Evolutionary conservation across 306 rosid genomes (phyloP), one percentile per base, ranked within the genome.

Genomic region (Acacia confusa): DNA sequence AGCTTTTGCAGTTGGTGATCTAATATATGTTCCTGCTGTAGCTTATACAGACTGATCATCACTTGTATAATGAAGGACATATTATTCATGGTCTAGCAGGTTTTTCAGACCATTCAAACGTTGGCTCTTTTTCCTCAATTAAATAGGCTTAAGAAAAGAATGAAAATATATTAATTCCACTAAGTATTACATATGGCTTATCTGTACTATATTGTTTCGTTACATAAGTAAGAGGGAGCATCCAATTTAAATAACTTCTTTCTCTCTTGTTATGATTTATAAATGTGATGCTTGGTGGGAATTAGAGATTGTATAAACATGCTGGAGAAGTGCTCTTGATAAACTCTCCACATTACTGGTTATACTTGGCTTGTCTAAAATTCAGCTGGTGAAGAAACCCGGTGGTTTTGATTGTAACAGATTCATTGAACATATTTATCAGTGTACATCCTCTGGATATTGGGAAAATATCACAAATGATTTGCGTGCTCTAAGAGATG

Each of bases 261-360:
- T 77, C 58, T 50, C 75, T 64, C 36, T 72, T 82, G 17, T 48
- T 17, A 2, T 71, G 20, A 40, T 41, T 2, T 16, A 48, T 64
- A 53, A 81, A 19, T 63, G 38, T 25, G 25, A 38, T 64, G 25
- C 77, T 14, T 58, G 82, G 58, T 24, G 72, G 53, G 76, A 63
- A 82, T 38, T 50, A 22, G 24, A 72, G 61, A 52, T 40, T 70
- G 7, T 47, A 77, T 78, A n/a, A 71, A 78, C 63, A 78, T 72
- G 58, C 30, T 16, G 52, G 27, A 41, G 36, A 63, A 67, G 72
- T 83, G 41, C 63, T 67, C 58, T 43, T 67, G 72, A 73, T 67
- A 24, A 66, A 34, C 65, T 73, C 64, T 28, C 45, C 30, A 17
- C 30, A 32, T 73, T 38, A 32, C 65, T 50, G 45, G 30, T 30